Conservation (phyloP, 257 asterid genomes). For the Nemophila menziesii region DNA sequence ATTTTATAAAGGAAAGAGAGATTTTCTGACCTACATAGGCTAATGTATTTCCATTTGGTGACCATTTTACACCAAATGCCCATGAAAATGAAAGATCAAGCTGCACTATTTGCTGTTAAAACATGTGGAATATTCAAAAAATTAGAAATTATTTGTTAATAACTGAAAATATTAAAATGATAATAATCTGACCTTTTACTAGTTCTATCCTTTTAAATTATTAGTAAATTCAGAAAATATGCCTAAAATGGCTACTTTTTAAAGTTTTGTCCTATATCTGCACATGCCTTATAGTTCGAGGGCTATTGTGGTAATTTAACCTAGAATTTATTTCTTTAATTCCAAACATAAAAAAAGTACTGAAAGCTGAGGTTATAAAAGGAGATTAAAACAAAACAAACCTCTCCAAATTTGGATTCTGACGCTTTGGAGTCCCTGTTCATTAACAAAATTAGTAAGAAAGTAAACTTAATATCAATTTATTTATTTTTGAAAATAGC, state of each 20-base stretch:
- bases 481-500: too few species aligned
- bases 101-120: conserved; percentile 88
- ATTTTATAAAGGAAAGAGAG: conserved; percentile 17
- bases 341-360: too few species aligned
- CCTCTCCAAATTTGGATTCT: conserved; percentile 94
- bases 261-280: too few species aligned
- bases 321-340: conserved; percentile 1
- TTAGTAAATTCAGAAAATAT: too few species aligned
- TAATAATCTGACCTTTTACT: too few species aligned
- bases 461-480: conserved; percentile 7
- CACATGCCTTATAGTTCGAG: too few species aligned
- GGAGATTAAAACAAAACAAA: conserved; percentile 16
- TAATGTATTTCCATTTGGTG: conserved; percentile 85
- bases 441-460: conserved; percentile 15
- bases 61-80: conserved; percentile 97
- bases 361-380: not conserved
- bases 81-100: conserved; percentile 91
- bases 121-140: conserved; percentile 9
- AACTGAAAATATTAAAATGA: not conserved
- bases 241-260: too few species aligned
- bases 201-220: too few species aligned
- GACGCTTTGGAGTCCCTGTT: conserved; percentile 44
- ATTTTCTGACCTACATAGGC: conserved; percentile 82
- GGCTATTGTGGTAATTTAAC: too few species aligned
- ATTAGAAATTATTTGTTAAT: not conserved